Conservation (phyloP, 2,329 filamentous ascomycete species). For the Colletotrichum noveboracense region DNA sequence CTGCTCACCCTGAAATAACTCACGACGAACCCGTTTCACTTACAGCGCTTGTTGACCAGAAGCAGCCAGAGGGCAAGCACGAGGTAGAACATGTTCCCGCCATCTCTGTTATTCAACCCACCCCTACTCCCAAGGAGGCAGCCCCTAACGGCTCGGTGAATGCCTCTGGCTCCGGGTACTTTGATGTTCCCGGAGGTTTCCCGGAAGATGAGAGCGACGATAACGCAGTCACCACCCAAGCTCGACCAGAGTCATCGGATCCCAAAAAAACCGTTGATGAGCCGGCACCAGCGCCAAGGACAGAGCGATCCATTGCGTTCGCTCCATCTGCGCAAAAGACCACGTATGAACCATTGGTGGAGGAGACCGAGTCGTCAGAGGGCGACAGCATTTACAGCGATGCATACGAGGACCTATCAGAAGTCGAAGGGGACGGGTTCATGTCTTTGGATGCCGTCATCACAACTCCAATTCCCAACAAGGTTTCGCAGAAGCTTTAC, state of each 20-base stretch:
- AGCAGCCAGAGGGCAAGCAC: background rate
- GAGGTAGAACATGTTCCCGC: constrained; percentile 36
- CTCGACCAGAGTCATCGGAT: too few relatives aligned
- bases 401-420: constrained; percentile 75
- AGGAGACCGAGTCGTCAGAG: constrained; percentile 50
- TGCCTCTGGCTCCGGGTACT: constrained; percentile 35
- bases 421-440: constrained; percentile 70
- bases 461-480: constrained; percentile 26
- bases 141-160: constrained; percentile 8
- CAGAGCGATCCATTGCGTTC: background rate
- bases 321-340: background rate
- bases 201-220: constrained; percentile 44
- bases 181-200: constrained; percentile 65
- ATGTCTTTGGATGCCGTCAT: constrained; percentile 74
- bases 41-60: background rate
- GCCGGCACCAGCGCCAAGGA: background rate
- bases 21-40: background rate
- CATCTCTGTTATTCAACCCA: constrained; percentile 52
- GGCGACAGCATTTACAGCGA: constrained; percentile 73
- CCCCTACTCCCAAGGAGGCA: constrained; percentile 34
- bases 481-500: constrained; percentile 14
- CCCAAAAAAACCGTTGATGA: background rate
- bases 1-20: background rate
- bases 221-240: constrained; percentile 20
- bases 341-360: constrained; percentile 15